These are phyloP conservation scores for Trypanosoma caninum DNA, from an alignment of 208 protist genomes.

Conservation along the genomic window DNA sequence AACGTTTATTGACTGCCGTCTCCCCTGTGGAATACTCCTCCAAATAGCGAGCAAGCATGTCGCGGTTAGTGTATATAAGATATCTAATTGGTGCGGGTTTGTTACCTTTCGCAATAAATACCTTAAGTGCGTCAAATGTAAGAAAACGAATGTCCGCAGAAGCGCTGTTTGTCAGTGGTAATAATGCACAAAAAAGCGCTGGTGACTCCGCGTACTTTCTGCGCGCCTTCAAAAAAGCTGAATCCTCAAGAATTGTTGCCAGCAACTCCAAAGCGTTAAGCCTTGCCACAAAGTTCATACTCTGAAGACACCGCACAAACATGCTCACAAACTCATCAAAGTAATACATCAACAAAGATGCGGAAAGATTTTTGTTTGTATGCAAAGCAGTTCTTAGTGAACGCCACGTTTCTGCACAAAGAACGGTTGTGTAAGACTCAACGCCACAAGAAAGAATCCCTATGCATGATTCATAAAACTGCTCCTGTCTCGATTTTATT, in stretches of 20 bases:
- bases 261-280: slow-evolving; percentile 33
- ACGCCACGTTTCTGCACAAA: slow-evolving; percentile 51
- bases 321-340: slow-evolving; percentile 30
- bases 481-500: neutral
- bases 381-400: slow-evolving; percentile 33
- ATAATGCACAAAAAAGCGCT: slow-evolving; percentile 50
- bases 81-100: slow-evolving; percentile 34
- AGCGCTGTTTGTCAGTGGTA: slow-evolving; percentile 28
- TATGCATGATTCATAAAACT: slow-evolving; percentile 23
- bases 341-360: slow-evolving; percentile 31
- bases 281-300: slow-evolving; percentile 29
- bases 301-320: slow-evolving; percentile 11
- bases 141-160: slow-evolving; percentile 29
- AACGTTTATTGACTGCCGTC: slow-evolving; percentile 12
- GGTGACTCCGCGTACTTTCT: slow-evolving; percentile 45
- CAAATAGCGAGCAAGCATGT: slow-evolving; percentile 31
- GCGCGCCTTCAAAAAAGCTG: slow-evolving; percentile 27
- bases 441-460: slow-evolving; percentile 23
- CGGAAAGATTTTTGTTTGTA: slow-evolving; percentile 29
- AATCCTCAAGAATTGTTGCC: slow-evolving; percentile 28
- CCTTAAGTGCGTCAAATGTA: slow-evolving; percentile 28
- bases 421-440: slow-evolving; percentile 21
- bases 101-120: slow-evolving; percentile 29
- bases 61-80: slow-evolving; percentile 37
- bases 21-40: slow-evolving; percentile 26